Evolutionary conservation across 306 rosid genomes (phyloP).

Genomic region (Echinosophora koreensis): DNA sequence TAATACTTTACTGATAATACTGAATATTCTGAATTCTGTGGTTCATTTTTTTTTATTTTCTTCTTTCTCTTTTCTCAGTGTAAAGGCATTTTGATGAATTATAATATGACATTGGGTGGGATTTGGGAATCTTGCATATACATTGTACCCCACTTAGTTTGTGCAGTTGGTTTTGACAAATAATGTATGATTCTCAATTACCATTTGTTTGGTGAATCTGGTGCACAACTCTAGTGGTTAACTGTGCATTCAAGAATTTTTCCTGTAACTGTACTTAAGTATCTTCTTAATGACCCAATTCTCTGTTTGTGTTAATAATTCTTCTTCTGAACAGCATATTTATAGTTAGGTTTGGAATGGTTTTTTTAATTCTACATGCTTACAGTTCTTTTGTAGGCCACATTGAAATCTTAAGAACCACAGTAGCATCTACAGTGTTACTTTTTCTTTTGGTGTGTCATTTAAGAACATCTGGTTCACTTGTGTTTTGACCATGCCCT

Average conservation of each 20-base stretch:
- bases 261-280: not conserved
- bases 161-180: not conserved
- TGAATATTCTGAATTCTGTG: conserved; percentile 14
- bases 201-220: conserved; percentile 29
- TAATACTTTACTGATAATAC: not conserved
- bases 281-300: not conserved
- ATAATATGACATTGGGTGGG: conserved; percentile 1
- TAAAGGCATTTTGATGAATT: conserved; percentile 12
- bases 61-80: conserved; percentile 22
- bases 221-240: conserved; percentile 9
- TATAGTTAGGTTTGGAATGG: not conserved
- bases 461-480: not conserved
- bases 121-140: not conserved
- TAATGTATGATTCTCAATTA: conserved; percentile 31
- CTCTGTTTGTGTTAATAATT: not conserved
- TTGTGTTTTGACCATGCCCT: not conserved
- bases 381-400: not conserved
- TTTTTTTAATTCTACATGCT: conserved; percentile 19
- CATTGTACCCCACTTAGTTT: conserved; percentile 31
- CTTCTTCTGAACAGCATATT: not conserved
- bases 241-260: not conserved
- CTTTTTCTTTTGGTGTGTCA: not conserved
- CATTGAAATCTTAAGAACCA: not conserved
- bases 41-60: not conserved
- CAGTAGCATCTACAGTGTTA: not conserved